A percentile compares a stretch with the other conserved stretches of the same genome.
Evolutionary conservation across 768 basidiomycete genomes (phyloP).

Genomic region (Trichaptum fuscoviolaceum): DNA sequence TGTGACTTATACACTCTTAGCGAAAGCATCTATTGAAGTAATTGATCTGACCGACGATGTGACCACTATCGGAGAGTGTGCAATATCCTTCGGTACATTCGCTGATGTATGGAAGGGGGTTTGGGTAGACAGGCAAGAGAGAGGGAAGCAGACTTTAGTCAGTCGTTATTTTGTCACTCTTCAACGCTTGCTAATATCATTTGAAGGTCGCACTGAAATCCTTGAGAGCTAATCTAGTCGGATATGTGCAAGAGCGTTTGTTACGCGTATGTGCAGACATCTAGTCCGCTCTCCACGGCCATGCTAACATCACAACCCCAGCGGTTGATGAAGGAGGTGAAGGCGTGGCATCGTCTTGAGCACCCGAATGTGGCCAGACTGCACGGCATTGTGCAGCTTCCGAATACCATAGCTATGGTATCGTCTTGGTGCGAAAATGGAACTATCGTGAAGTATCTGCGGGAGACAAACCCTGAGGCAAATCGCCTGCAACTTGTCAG

Average conservation of each 20-base stretch:
- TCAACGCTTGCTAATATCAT: neutral
- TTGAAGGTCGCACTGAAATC: conserved; percentile 53
- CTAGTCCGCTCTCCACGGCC: neutral
- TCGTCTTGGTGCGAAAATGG: conserved; percentile 63
- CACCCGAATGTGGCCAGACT: conserved; percentile 52
- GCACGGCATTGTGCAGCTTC: conserved; percentile 48
- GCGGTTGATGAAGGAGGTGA: conserved; percentile 53
- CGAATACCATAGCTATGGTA: conserved; percentile 54
- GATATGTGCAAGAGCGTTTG: conserved; percentile 37
- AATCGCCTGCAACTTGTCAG: conserved; percentile 45
- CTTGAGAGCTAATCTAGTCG: conserved; percentile 43
- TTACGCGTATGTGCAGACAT: neutral
- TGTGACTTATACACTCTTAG: conserved; percentile 49
- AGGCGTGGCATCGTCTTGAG: conserved; percentile 52
- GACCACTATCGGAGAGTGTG: conserved; percentile 37
- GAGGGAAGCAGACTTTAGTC: conserved; percentile 17
- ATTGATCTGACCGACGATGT: conserved; percentile 56
- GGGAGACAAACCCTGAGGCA: conserved; percentile 30
- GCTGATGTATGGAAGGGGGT: conserved; percentile 57
- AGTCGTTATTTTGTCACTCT: neutral
- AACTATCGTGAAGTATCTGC: conserved; percentile 46
- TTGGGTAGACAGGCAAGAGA: conserved; percentile 44
- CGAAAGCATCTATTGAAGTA: conserved; percentile 44
- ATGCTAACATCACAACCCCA: conserved; percentile 16
- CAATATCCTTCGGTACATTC: conserved; percentile 51